Conservation (phyloP, 495 filamentous ascomycete genomes). For the Penicillium samsonianum region DNA sequence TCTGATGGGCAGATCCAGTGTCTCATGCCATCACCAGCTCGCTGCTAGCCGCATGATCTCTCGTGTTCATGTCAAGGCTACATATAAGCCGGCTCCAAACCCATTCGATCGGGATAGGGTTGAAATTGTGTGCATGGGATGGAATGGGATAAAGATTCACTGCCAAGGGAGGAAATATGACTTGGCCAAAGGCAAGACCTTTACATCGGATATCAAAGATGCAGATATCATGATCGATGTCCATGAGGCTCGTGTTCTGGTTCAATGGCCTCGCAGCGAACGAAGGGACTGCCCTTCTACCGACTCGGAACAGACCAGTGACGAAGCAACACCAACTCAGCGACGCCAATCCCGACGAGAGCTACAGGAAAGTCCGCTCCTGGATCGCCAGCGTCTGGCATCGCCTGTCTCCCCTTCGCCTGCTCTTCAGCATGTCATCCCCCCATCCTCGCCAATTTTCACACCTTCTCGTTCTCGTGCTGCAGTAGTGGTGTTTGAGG, state of each 20-base stretch:
- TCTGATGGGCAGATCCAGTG: slow-evolving; percentile 88
- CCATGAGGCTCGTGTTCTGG: slow-evolving; percentile 83
- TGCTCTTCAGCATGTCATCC: slow-evolving; percentile 44
- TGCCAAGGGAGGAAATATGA: slow-evolving; percentile 88
- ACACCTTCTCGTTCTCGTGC: slow-evolving; percentile 45
- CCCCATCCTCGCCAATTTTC: slow-evolving; percentile 47
- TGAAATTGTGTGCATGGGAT: slow-evolving; percentile 86
- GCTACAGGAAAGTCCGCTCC: slow-evolving; percentile 65
- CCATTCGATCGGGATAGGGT: slow-evolving; percentile 67
- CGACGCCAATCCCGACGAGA: slow-evolving; percentile 30
- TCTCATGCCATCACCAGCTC: slow-evolving; percentile 86
- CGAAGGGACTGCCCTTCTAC: slow-evolving; percentile 61
- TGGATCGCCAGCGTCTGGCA: slow-evolving; percentile 58
- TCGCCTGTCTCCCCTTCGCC: slow-evolving; percentile 79
- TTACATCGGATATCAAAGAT: slow-evolving; percentile 85
- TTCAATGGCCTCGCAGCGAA: slow-evolving; percentile 77
- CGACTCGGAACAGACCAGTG: slow-evolving; percentile 69
- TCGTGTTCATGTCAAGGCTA: slow-evolving; percentile 85
- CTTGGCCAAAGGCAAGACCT: slow-evolving; percentile 82
- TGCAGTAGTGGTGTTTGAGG: slow-evolving; percentile 64
- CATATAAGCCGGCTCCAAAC: slow-evolving; percentile 69
- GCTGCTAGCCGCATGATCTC: slow-evolving; percentile 90
- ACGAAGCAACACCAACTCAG: slow-evolving; percentile 51
- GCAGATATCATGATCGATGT: slow-evolving; percentile 96
- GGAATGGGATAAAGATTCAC: slow-evolving; percentile 94